Conservation (phyloP, 2,329 filamentous ascomycete species). For the Cordyceps farinosa region DNA sequence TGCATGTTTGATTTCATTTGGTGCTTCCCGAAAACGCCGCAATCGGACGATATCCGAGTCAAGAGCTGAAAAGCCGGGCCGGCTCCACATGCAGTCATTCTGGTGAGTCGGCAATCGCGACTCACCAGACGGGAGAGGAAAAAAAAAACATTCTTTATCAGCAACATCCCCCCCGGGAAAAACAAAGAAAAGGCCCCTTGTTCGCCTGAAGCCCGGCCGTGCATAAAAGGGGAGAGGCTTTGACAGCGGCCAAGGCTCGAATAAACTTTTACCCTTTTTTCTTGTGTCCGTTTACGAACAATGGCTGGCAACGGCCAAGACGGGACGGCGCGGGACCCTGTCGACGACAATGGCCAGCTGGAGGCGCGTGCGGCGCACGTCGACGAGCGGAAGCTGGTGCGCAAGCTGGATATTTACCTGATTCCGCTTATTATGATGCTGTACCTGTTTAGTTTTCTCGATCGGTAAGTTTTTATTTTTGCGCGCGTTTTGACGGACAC, state of each 20-base stretch:
- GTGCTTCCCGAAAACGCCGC: not conserved
- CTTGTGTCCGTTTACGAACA: not conserved
- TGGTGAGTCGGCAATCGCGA: not conserved
- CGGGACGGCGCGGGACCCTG: conserved; percentile 8
- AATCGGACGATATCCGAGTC: conserved; percentile 10
- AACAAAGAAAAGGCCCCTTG: not conserved
- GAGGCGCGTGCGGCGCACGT: conserved; percentile 22
- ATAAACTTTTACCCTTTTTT: not conserved
- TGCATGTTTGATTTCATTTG: not conserved
- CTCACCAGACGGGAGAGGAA: not conserved
- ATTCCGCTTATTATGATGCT: conserved; percentile 65
- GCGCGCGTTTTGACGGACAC: too few relatives aligned
- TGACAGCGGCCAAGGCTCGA: not conserved
- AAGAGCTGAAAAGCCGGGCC: not conserved
- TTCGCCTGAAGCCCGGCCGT: too few relatives aligned
- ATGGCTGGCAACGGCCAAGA: not conserved
- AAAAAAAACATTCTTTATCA: not conserved
- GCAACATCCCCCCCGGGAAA: not conserved
- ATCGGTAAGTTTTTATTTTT: conserved; percentile 47
- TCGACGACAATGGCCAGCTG: conserved; percentile 1
- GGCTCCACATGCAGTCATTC: not conserved
- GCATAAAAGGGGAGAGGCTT: too few relatives aligned
- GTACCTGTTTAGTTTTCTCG: conserved; percentile 74
- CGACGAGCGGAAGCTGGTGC: conserved; percentile 54
- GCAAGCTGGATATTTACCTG: conserved; percentile 62